Evolutionary conservation across 495 filamentous ascomycete genomes (phyloP).

Genomic region (Monascus purpureus): DNA sequence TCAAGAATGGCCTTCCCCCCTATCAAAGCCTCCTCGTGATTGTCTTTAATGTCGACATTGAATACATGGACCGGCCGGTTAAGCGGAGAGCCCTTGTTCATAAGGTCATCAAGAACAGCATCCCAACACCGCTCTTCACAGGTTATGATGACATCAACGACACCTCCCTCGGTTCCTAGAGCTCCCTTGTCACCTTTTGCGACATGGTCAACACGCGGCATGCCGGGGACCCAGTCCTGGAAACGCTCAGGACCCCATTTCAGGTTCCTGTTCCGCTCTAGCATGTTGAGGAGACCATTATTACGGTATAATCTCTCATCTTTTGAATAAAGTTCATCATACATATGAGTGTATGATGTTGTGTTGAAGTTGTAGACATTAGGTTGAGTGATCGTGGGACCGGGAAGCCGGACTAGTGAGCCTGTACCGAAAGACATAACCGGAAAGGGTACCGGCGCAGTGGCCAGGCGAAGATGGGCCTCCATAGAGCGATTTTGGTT

Average conservation of each 20-base stretch:
- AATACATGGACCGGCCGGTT: conserved; percentile 93
- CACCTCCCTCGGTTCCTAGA: conserved; percentile 72
- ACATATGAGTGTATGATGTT: conserved; percentile 83
- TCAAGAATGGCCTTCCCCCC: conserved; percentile 89
- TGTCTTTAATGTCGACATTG: conserved; percentile 97
- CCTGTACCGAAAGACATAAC: conserved; percentile 98
- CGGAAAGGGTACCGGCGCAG: conserved; percentile 58
- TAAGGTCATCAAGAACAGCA: conserved; percentile 87
- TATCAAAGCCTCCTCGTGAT: conserved; percentile 87
- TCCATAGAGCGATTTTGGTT: conserved; percentile 99
- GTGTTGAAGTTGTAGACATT: conserved; percentile 97
- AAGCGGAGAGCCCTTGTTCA: conserved; percentile 64
- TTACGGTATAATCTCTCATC: conserved; percentile 79
- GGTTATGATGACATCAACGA: conserved; percentile 91
- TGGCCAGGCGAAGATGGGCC: conserved; percentile 79
- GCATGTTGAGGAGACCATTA: conserved; percentile 91
- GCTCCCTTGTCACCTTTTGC: conserved; percentile 51
- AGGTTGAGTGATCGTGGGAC: conserved; percentile 78
- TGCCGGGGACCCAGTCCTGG: conserved; percentile 91
- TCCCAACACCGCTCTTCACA: conserved; percentile 99
- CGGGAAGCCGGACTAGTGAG: conserved; percentile 84
- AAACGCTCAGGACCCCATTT: conserved; percentile 95
- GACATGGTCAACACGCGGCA: conserved; percentile 53
- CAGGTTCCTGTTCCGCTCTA: conserved; percentile 77
- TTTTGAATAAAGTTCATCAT: conserved; percentile 69